phyloP scores from a whole-genome alignment of 2,329 filamentous ascomycete species.

The Claviceps humidiphila region DNA sequence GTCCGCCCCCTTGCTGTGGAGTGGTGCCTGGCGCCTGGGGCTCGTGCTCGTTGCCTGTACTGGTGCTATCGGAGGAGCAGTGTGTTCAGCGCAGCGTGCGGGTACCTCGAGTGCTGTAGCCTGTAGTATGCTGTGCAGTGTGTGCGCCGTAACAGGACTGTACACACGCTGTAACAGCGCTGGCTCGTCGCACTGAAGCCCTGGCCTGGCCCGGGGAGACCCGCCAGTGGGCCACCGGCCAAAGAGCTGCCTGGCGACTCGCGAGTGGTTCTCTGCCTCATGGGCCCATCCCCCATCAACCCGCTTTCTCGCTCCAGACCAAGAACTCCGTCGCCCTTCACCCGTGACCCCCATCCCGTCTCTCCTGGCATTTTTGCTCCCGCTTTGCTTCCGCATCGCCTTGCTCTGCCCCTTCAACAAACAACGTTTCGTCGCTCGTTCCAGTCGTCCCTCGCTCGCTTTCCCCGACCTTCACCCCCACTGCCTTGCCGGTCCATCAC shows the following conservation, averaged over 20 bases:
- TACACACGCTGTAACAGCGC: too few relatives aligned
- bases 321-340: not conserved
- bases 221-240: too few relatives aligned
- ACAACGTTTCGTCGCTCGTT: constrained; percentile 25
- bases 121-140: too few relatives aligned
- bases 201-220: too few relatives aligned
- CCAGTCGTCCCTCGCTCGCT: constrained; percentile 24
- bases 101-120: too few relatives aligned
- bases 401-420: constrained; percentile 22
- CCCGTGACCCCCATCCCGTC: not conserved
- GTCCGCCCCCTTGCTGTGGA: too few relatives aligned
- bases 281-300: not conserved
- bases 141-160: too few relatives aligned
- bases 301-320: not conserved
- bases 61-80: too few relatives aligned
- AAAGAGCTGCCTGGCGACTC: not conserved
- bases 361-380: not conserved
- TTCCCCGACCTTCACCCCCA: constrained; percentile 15
- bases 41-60: too few relatives aligned
- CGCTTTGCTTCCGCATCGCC: constrained; percentile 11
- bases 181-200: too few relatives aligned
- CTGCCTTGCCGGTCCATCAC: constrained; percentile 12
- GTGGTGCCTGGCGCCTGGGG: too few relatives aligned
- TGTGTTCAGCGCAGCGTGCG: too few relatives aligned
- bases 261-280: not conserved